Evolutionary conservation across 495 filamentous ascomycete species (phyloP).

Genomic region (Neurospora sp.): DNA sequence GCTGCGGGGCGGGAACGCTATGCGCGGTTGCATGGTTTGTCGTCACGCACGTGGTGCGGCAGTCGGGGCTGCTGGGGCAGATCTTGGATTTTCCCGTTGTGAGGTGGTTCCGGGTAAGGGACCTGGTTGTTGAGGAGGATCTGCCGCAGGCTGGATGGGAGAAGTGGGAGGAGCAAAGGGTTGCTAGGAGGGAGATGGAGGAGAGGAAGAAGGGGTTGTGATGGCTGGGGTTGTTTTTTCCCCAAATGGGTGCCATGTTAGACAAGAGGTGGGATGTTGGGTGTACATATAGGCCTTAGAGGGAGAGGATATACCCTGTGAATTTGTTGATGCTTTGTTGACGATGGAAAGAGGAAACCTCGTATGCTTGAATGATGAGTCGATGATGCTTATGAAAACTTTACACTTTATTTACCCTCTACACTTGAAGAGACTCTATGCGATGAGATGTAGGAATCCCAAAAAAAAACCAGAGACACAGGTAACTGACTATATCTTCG

Average conservation of each 20-base stretch:
- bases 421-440: background rate
- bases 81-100: slow-evolving; percentile 56
- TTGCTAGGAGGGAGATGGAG: background rate
- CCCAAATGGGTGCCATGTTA: background rate
- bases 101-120: slow-evolving; percentile 58
- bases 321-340: background rate
- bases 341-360: background rate
- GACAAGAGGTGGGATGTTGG: background rate
- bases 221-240: background rate
- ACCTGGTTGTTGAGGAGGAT: slow-evolving; percentile 85
- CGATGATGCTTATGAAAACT: background rate
- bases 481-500: background rate
- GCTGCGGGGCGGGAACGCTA: slow-evolving; percentile 56
- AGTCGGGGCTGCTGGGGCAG: slow-evolving; percentile 54
- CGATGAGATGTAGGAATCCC: background rate
- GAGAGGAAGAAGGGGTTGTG: slow-evolving; percentile 1
- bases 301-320: background rate
- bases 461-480: background rate
- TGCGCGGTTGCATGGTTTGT: slow-evolving; percentile 74
- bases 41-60: slow-evolving; percentile 53
- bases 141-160: slow-evolving; percentile 87
- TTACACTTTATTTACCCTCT: background rate
- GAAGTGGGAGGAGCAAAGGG: slow-evolving; percentile 55
- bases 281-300: background rate
- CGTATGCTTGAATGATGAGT: background rate